Evolutionary conservation across 1,139 yeast genomes (phyloP).

Genomic region (Suhomyces bolitotheri): DNA sequence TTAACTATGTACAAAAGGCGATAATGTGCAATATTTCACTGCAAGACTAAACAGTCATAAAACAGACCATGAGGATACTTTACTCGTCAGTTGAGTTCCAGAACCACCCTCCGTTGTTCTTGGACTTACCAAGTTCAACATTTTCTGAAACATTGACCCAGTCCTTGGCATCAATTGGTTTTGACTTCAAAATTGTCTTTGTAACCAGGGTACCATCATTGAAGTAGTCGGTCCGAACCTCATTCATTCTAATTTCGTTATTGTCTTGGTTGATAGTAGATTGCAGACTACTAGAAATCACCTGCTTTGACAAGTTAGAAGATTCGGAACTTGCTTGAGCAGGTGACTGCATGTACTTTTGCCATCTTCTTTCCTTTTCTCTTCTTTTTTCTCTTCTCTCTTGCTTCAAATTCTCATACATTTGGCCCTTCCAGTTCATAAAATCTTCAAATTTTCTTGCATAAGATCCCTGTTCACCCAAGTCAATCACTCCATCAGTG

Average conservation of each 20-base stretch:
- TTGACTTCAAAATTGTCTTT: slow-evolving; percentile 39
- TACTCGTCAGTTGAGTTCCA: slow-evolving; percentile 16
- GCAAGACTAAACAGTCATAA: too few species aligned
- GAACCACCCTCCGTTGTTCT: slow-evolving; percentile 15
- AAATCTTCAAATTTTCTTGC: slow-evolving; percentile 66
- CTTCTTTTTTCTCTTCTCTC: slow-evolving; percentile 23
- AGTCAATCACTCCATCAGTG: slow-evolving; percentile 30
- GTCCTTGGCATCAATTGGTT: slow-evolving; percentile 34
- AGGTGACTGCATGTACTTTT: not conserved
- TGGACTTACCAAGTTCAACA: slow-evolving; percentile 10
- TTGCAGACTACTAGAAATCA: slow-evolving; percentile 53
- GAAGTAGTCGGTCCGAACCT: slow-evolving; percentile 53
- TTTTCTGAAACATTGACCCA: slow-evolving; percentile 34
- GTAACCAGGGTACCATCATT: slow-evolving; percentile 63
- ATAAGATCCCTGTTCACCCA: slow-evolving; percentile 41
- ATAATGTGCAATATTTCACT: too few species aligned
- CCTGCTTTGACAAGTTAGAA: too few species aligned
- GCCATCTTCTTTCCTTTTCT: not conserved
- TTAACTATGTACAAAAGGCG: too few species aligned
- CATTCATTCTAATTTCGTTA: slow-evolving; percentile 53
- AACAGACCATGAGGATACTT: too few species aligned
- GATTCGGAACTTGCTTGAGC: not conserved
- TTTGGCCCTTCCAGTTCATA: slow-evolving; percentile 64
- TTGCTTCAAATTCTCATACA: slow-evolving; percentile 45
- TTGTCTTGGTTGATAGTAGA: slow-evolving; percentile 54